Base-by-base conservation (phyloP, 352 stramenopile genomes). In the Phytophthora tubulina region DNA sequence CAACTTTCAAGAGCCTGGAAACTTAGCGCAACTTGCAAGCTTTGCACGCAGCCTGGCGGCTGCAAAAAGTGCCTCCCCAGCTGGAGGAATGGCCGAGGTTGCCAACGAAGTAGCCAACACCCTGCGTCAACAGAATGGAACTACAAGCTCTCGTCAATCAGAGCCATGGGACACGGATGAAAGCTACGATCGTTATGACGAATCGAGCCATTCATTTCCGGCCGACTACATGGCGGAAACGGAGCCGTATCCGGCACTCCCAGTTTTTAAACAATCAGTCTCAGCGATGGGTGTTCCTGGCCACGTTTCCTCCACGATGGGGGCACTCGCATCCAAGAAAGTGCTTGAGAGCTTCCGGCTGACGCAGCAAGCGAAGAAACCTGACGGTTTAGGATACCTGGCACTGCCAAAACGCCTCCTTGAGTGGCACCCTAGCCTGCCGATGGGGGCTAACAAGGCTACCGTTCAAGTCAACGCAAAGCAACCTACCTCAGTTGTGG, bases 401-500 rank as follows among this genome's bases (percentile, higher is more conserved):
- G 87, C 87, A 30, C 78, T 97, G 11, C 90, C 90, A 1, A 94
- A 93, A 73, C 69, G 83, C n/a, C 65, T 97, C 51, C 76, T 97
- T 3, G 77, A 82, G 42, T 96, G 89, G 83, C 88, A 97, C 41
- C 90, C 90, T 7, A 94, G 85, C 63, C 70, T 97, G 17, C 85
- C 86, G 8, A 69, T 80, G 35, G 88, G 90, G 8, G 82, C 87
- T 9, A 87, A 92, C 51, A 88, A 94, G 58, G 87, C 77, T 3
- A 82, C 84, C 9, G 85, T 97, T 13, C 67, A 96, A 6, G 90
- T 97, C 17, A 96, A 95, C 63, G 74, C 81, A 5, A 82, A 81
- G 3, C 86, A 97, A 63, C 90, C 89, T 4, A 97, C 90, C 32
- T 97, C 90, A 5, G 84, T 95, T 9, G 88, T 96, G 10, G 90